Base-by-base conservation (phyloP, 2,329 filamentous ascomycete species). In the Curvularia sp. region DNA sequence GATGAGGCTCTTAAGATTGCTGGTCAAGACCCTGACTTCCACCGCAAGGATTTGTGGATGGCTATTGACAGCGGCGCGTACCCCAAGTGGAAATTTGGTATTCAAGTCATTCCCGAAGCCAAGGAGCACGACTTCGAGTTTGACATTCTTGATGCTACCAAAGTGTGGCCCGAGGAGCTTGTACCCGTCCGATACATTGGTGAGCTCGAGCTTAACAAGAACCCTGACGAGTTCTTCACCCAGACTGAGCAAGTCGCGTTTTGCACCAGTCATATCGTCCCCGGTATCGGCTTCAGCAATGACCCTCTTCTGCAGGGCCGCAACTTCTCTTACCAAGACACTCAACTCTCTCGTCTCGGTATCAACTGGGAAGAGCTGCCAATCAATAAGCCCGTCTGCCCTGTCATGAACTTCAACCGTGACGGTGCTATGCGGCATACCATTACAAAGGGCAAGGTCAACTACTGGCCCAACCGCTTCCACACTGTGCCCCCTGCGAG, bases 201-300 rank as follows among this genome's bases (percentile, higher is more conserved):
- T 38, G 86, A 93, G 75, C 74, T 96, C 1, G 88, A 93, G 72
- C 83, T 96, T 5, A 93, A 95, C 81, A 84, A 85, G 53, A 94
- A 92, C 59, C 82, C 90, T 1, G 90, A 94, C 63, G 91, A 96
- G 72, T 95, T 85, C 79, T 95, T 95, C 78, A 82, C 91, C 0
- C 86, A 95, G 76, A 92, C 88, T 0, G 92, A 96, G 79, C 92
- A 96, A 77, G 86, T 88, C 1, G 91, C 91, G 1, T 96, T 95
- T 77, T 93, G 89, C 70, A 94, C 92, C 1, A 84, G 86, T 54
- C 91, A 96, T 65, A 80, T 95, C 48, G 89, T 95, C 0, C 90
- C 89, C 0, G 91, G 91, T 23, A 89, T 93, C 57, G 90, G 89
- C 13, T 89, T 90, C 72, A 90, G 89, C 0, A 86, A 93, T 59